A percentile compares a stretch with the other conserved stretches of the same genome.
phyloP scores from a whole-genome alignment of 2,329 filamentous ascomycete species.

The Ophiosphaerella korrae region DNA sequence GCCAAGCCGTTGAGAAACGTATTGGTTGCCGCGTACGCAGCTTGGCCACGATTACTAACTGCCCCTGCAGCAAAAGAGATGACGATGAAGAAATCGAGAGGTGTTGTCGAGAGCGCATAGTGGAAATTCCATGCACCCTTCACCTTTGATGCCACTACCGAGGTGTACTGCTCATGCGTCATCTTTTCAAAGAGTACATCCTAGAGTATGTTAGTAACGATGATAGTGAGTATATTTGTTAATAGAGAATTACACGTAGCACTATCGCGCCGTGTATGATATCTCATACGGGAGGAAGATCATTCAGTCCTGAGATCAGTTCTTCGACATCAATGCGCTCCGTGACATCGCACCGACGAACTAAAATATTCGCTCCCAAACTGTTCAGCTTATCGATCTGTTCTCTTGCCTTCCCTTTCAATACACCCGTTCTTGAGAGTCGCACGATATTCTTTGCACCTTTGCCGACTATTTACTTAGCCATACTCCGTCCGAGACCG shows the following conservation, averaged over 20 bases:
- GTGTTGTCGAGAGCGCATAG: constrained; percentile 6
- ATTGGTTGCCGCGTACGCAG: constrained; percentile 33
- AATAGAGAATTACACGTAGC: constrained; percentile 17
- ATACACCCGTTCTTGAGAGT: constrained; percentile 23
- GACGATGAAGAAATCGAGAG: constrained; percentile 48
- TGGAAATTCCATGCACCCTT: constrained; percentile 28
- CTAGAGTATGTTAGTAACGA: constrained; percentile 5
- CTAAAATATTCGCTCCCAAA: constrained; percentile 15
- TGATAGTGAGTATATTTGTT: not conserved
- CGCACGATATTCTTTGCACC: constrained; percentile 31
- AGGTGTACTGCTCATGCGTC: constrained; percentile 19
- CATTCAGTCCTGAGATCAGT: constrained; percentile 12
- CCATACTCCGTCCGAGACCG: constrained; percentile 32
- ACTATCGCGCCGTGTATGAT: constrained; percentile 35
- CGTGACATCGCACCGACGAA: constrained; percentile 22
- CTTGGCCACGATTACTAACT: constrained; percentile 28
- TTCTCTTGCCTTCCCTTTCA: constrained; percentile 14
- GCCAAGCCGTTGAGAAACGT: constrained; percentile 37
- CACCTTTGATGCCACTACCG: constrained; percentile 25
- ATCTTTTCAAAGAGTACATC: constrained; percentile 29
- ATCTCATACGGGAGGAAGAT: constrained; percentile 28
- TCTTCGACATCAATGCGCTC: constrained; percentile 16
- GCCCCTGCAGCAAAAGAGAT: constrained; percentile 36
- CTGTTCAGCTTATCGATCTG: constrained; percentile 18
- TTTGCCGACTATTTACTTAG: constrained; percentile 27